Evolutionary conservation across 108 stramenopile species (phyloP).

Genomic region (Thalassiosira profunda): DNA sequence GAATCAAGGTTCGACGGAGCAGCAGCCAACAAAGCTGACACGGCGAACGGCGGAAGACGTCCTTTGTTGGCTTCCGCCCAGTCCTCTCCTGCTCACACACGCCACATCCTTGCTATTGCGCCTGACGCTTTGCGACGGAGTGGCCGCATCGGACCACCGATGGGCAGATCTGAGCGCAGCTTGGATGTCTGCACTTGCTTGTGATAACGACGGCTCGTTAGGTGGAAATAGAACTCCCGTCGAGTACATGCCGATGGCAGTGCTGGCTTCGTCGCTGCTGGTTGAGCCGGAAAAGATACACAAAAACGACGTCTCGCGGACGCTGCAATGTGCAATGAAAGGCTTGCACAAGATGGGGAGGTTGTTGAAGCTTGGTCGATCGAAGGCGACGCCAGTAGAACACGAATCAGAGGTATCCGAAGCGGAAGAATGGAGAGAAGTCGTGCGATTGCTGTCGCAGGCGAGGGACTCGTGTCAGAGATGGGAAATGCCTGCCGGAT

Average conservation of each 20-base stretch:
- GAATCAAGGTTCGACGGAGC: too few relatives aligned
- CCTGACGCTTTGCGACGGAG: constrained; percentile 73
- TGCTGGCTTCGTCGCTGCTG: constrained; percentile 62
- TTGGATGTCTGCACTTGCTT: constrained; percentile 58
- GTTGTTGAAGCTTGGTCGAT: constrained; percentile 63
- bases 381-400: too few relatives aligned
- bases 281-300: constrained; percentile 31
- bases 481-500: constrained; percentile 44
- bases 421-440: constrained; percentile 62
- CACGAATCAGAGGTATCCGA: constrained; percentile 1
- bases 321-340: constrained; percentile 22
- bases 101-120: constrained; percentile 80
- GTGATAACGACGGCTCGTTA: neutral
- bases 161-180: constrained; percentile 75
- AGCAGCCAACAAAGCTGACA: constrained; percentile 15
- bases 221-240: too few relatives aligned
- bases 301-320: neutral
- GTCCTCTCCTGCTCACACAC: constrained; percentile 66
- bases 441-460: constrained; percentile 42
- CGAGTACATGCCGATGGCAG: constrained; percentile 66
- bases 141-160: constrained; percentile 58
- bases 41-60: constrained; percentile 67
- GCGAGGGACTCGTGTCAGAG: constrained; percentile 33
- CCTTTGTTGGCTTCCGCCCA: constrained; percentile 86
- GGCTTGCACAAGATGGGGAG: constrained; percentile 72